Base-by-base conservation (phyloP, 139 green algal genomes). In the Picochlorum costavermella region DNA sequence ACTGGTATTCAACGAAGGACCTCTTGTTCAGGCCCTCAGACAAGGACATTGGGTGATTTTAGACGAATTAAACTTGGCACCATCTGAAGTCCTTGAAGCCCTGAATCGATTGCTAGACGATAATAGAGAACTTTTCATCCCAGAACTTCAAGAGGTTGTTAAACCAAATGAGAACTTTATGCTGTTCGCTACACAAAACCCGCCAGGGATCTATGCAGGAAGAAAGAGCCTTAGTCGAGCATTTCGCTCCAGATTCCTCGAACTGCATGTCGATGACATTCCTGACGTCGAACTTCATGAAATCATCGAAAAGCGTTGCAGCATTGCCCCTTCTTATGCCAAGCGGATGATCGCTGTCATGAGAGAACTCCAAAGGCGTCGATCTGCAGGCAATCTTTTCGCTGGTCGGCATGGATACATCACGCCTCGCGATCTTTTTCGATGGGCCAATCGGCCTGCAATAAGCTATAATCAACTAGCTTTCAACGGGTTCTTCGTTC, bases 131-230 rank as follows among this genome's bases (percentile, higher is more conserved):
- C 84, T 99, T 60, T 96, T 92, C 69, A 84, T 99, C 23, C 91
- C 94, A 0, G 94, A 99, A 82, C 78, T 97, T 29, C 82, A 95
- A 60, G 88, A 96, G 80, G 86, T 83, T 17, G 81, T 99, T 23
- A 79, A 75, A 23, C 94, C 94, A 1, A 91, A 98, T 81, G 84
- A 94, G 0, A 84, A 96, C 80, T 99, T 99, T 79, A 95, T 98
- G 89, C 89, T 99, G 2, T 99, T 99, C 75, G 94, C 94, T 4
- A 99, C 94, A 4, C 89, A 99, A 71, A 99, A 99, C 79, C 94
- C 94, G 9, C 84, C 94, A 10, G 79, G 77, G 14, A 57, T 72
- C n/a, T 93, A 91, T 63, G 86, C 76, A 6, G 91, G 91, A 1
- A 81, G 91, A 16, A 96, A 96, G 75, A 84, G 84, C 40, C 76